Conservation (phyloP, 495 filamentous ascomycete species). For the Cenococcum geophilum region DNA sequence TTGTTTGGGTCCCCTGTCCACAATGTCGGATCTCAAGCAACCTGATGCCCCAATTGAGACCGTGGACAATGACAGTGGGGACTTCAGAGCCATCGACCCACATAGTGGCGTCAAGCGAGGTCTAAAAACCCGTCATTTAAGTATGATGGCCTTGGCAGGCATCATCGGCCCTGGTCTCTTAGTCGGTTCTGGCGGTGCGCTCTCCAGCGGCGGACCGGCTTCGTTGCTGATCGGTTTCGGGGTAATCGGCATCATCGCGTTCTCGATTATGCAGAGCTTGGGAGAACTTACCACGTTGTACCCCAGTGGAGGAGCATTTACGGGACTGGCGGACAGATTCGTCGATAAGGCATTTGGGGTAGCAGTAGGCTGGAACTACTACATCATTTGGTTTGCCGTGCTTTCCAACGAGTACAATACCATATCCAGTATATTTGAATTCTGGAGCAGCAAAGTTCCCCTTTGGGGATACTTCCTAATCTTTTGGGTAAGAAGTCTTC, state of each 20-base stretch:
- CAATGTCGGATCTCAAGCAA: too few relatives aligned
- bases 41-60: too few relatives aligned
- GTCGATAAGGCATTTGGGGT: conserved; percentile 51
- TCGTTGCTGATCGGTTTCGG: conserved; percentile 42
- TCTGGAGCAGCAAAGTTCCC: conserved; percentile 47
- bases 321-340: conserved; percentile 46
- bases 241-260: conserved; percentile 48
- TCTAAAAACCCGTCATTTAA: neutral
- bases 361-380: conserved; percentile 48
- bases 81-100: neutral
- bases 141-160: conserved; percentile 20
- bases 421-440: conserved; percentile 51
- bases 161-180: conserved; percentile 35
- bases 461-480: conserved; percentile 45
- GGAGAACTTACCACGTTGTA: conserved; percentile 64
- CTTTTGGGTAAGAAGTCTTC: too few relatives aligned
- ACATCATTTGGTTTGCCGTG: conserved; percentile 39
- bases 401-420: conserved; percentile 45
- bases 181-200: conserved; percentile 29
- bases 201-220: conserved; percentile 25
- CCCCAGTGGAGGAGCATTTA: conserved; percentile 57
- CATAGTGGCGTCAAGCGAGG: neutral
- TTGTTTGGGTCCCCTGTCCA: too few relatives aligned
- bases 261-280: conserved; percentile 53
- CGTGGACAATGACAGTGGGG: neutral